Evolutionary conservation across 768 basidiomycete genomes (phyloP).

Genomic region (Coprinopsis strossmayeri): DNA sequence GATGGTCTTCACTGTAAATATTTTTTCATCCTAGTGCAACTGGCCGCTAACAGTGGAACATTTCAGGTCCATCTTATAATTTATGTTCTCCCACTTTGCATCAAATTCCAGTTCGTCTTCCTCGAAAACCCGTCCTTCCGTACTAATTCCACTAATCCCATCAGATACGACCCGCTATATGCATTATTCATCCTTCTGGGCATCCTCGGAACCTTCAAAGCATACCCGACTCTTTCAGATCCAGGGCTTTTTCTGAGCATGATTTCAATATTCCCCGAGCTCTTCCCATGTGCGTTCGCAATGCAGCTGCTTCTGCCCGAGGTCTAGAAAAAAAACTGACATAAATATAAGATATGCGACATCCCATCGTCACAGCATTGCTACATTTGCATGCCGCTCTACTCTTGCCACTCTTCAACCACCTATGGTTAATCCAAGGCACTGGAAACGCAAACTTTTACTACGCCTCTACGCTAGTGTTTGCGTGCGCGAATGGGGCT

Average conservation of each 20-base stretch:
- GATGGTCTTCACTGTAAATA: constrained; percentile 89
- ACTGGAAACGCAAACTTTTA: constrained; percentile 98
- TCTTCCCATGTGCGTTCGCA: constrained; percentile 61
- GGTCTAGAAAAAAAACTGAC: background rate
- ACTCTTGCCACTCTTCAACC: constrained; percentile 86
- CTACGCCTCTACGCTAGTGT: constrained; percentile 93
- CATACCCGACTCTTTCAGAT: constrained; percentile 89
- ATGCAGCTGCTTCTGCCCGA: background rate
- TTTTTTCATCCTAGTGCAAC: constrained; percentile 17
- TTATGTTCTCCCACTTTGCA: constrained; percentile 77
- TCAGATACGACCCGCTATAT: constrained; percentile 79
- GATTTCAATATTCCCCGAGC: constrained; percentile 78
- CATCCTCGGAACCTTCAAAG: constrained; percentile 78
- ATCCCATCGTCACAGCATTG: constrained; percentile 78
- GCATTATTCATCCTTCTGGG: constrained; percentile 73
- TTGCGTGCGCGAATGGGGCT: constrained; percentile 83
- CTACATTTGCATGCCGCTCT: constrained; percentile 80
- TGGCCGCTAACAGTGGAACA: background rate
- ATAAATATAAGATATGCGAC: constrained; percentile 57
- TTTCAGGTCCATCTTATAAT: constrained; percentile 71
- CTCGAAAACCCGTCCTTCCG: background rate
- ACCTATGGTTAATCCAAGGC: constrained; percentile 86
- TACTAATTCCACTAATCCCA: background rate
- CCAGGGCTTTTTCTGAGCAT: constrained; percentile 81
- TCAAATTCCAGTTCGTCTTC: constrained; percentile 75